These are phyloP conservation scores for Diaporthe sp. DNA, from an alignment of 2,329 filamentous ascomycete species.

Conservation along the genomic window DNA sequence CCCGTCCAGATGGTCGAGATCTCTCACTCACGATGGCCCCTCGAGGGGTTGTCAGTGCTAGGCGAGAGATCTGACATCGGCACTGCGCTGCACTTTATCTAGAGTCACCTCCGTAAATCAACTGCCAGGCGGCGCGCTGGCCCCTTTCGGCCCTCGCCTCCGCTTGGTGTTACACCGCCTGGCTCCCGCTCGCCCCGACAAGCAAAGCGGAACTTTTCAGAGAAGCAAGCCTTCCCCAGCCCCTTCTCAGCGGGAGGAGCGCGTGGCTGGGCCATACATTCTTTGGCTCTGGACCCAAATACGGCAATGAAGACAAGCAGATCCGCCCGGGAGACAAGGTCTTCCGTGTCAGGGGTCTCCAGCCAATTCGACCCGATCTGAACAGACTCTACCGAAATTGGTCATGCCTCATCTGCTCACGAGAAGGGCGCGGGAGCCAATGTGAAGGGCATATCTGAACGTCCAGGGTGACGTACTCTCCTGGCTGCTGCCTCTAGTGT, in stretches of 20 bases:
- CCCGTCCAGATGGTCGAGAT: neutral
- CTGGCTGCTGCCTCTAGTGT: neutral
- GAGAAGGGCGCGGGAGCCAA: neutral
- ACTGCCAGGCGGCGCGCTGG: constrained; percentile 16
- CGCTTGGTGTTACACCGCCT: constrained; percentile 20
- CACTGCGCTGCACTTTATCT: constrained; percentile 26
- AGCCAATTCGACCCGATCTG: neutral
- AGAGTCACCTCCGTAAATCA: constrained; percentile 16
- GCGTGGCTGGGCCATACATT: neutral
- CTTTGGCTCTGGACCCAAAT: neutral
- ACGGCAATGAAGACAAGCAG: neutral
- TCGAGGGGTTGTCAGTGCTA: constrained; percentile 10
- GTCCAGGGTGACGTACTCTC: neutral
- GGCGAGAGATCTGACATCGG: constrained; percentile 21
- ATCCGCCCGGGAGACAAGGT: constrained; percentile 10
- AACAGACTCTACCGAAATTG: neutral
- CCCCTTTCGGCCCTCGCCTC: constrained; percentile 17
- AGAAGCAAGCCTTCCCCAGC: neutral
- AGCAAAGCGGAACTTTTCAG: constrained; percentile 2
- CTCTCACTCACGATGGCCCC: neutral
- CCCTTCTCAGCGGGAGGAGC: neutral
- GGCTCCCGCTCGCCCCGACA: constrained; percentile 5
- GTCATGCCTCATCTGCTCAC: neutral
- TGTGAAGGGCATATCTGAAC: neutral
- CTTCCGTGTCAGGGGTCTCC: neutral